These are phyloP conservation scores for Ceratobasidium sp. DNA, from an alignment of 1,284 basidiomycete genomes.

Conservation along the genomic window DNA sequence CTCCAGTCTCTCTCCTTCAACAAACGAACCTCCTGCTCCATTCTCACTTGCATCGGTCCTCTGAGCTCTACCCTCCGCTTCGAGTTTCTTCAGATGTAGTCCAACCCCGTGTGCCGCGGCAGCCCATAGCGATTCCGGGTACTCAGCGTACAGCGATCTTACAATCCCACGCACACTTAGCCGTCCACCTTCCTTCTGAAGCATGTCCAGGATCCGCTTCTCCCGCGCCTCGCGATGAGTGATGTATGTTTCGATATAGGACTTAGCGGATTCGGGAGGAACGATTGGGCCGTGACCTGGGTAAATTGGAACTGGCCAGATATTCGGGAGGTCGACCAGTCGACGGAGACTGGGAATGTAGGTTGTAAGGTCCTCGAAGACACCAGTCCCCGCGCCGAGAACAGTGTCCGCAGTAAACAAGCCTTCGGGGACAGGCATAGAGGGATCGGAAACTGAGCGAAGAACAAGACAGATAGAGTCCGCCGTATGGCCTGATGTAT, in stretches of 20 bases:
- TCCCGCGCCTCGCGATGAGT: slow-evolving; percentile 88
- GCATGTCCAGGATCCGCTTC: slow-evolving; percentile 76
- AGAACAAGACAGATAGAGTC: slow-evolving; percentile 87
- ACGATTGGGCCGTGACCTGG: slow-evolving; percentile 92
- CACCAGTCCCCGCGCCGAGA: slow-evolving; percentile 90
- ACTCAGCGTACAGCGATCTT: slow-evolving; percentile 74
- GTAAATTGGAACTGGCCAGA: slow-evolving; percentile 66
- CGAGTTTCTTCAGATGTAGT: slow-evolving; percentile 82
- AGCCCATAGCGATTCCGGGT: slow-evolving; percentile 79
- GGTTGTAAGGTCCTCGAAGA: slow-evolving; percentile 86
- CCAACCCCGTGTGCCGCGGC: slow-evolving; percentile 79
- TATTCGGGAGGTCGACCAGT: slow-evolving; percentile 65
- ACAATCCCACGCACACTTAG: slow-evolving; percentile 75
- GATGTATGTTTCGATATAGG: slow-evolving; percentile 79
- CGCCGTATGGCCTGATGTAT: slow-evolving; percentile 91
- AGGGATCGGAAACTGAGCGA: slow-evolving; percentile 52
- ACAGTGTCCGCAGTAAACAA: slow-evolving; percentile 94
- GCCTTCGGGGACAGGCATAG: slow-evolving; percentile 65
- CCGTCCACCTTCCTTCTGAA: slow-evolving; percentile 65
- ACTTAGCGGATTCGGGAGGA: slow-evolving; percentile 65
- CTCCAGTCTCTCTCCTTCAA: slow-evolving; percentile 20
- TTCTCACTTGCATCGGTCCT: background rate
- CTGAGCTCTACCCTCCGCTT: slow-evolving; percentile 72
- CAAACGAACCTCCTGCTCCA: background rate
- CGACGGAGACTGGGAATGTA: slow-evolving; percentile 80